These are phyloP conservation scores for Clonostachys solani DNA, from an alignment of 2,329 filamentous ascomycete species.

Conservation along the genomic window DNA sequence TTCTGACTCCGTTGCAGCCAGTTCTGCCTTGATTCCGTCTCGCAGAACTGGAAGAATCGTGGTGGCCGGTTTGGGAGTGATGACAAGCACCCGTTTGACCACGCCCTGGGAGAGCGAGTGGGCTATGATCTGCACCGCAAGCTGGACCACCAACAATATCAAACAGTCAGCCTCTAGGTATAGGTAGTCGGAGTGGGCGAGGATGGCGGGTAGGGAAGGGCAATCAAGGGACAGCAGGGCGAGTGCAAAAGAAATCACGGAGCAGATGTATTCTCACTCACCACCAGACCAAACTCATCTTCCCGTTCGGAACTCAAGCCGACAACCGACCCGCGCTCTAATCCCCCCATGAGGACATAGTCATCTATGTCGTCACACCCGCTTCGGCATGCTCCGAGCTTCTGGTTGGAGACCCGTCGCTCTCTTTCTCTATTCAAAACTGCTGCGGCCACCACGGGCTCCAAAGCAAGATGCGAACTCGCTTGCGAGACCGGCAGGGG, in stretches of 20 bases:
- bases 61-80: constrained; percentile 41
- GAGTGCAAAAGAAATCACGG: neutral
- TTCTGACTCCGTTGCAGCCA: constrained; percentile 6
- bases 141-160: neutral
- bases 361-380: constrained; percentile 46
- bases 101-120: constrained; percentile 24
- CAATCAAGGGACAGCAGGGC: neutral
- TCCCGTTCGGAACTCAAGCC: constrained; percentile 50
- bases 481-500: neutral
- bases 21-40: constrained; percentile 30
- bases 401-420: constrained; percentile 21
- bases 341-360: constrained; percentile 37
- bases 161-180: neutral
- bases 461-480: constrained; percentile 31
- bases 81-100: constrained; percentile 28
- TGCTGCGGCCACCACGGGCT: constrained; percentile 38
- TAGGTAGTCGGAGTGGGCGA: neutral
- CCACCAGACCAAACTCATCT: constrained; percentile 38
- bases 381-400: constrained; percentile 24
- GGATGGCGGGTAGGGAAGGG: neutral
- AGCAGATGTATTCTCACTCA: constrained; percentile 17
- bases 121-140: constrained; percentile 45
- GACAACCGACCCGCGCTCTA: constrained; percentile 46
- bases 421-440: constrained; percentile 32
- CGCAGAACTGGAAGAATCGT: constrained; percentile 34